phyloP scores from a whole-genome alignment of 2,329 filamentous ascomycete genomes.

The Fusarium udum region DNA sequence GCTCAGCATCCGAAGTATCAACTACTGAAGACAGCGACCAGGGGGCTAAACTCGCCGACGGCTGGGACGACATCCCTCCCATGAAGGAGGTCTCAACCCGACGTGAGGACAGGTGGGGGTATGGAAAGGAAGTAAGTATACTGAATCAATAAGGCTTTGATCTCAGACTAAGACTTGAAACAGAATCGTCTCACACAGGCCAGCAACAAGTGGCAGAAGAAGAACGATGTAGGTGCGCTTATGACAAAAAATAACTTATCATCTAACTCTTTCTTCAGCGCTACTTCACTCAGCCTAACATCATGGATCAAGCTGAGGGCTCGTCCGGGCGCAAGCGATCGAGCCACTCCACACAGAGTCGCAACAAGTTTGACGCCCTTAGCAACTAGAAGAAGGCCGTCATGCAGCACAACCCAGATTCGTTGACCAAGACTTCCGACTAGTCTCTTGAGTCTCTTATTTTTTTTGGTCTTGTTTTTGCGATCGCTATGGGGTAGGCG shows the following conservation, averaged over 20 bases:
- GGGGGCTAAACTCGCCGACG: slow-evolving; percentile 21
- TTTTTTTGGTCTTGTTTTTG: neutral
- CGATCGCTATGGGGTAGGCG: neutral
- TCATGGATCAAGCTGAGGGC: neutral
- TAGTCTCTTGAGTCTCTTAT: neutral
- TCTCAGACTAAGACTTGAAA: neutral
- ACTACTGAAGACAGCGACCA: neutral
- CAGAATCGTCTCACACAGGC: slow-evolving; percentile 31
- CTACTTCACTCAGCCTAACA: neutral
- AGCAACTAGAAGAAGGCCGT: neutral
- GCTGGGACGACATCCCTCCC: slow-evolving; percentile 9
- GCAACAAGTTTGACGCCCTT: slow-evolving; percentile 31
- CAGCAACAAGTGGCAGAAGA: neutral
- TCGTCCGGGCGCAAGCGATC: neutral
- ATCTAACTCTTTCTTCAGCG: neutral
- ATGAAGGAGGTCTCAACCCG: neutral
- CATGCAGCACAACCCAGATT: neutral
- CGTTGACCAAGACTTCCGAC: neutral
- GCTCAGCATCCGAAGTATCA: slow-evolving; percentile 15
- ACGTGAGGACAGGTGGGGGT: slow-evolving; percentile 39
- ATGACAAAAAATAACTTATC: neutral
- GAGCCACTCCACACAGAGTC: slow-evolving; percentile 27
- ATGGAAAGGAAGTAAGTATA: slow-evolving; percentile 31
- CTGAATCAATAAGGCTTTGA: too few species aligned
- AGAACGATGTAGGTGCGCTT: neutral